Conservation (phyloP, 148 eudicot genomes). For the Nepenthes mirabilis region DNA sequence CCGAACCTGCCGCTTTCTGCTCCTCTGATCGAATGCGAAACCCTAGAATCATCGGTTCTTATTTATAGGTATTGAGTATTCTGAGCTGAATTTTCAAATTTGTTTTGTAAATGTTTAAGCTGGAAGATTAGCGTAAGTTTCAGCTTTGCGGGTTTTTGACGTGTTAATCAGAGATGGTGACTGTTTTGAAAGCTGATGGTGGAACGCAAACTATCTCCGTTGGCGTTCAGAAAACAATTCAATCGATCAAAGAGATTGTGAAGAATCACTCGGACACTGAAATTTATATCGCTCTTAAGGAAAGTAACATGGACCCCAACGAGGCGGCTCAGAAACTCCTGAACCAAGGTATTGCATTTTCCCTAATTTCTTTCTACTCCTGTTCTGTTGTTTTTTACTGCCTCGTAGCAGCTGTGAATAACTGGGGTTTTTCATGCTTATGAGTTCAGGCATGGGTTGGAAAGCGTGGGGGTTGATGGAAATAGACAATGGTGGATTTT, state of each 20-base stretch:
- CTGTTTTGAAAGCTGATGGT: slow-evolving; percentile 30
- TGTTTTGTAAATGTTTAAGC: background rate
- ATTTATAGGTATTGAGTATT: background rate
- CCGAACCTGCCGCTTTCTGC: background rate
- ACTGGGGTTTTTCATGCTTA: background rate
- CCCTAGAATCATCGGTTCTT: background rate
- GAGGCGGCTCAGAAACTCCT: slow-evolving; percentile 62
- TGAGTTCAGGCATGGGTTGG: too few relatives aligned
- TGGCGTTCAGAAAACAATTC: slow-evolving; percentile 33
- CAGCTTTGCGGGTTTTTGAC: background rate
- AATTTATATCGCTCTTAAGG: slow-evolving; percentile 57
- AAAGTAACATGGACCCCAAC: slow-evolving; percentile 66
- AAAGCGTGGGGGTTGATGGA: too few relatives aligned
- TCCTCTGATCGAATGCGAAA: background rate
- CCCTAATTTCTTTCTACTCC: background rate
- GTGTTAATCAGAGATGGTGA: slow-evolving; percentile 24
- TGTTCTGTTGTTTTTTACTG: background rate
- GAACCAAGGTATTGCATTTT: slow-evolving; percentile 42
- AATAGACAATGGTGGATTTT: too few relatives aligned
- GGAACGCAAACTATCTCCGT: slow-evolving; percentile 40
- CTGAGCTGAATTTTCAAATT: background rate
- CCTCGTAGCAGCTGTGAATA: background rate
- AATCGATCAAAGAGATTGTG: slow-evolving; percentile 63
- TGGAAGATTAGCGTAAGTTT: too few relatives aligned
- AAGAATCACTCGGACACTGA: slow-evolving; percentile 70